phyloP scores from a whole-genome alignment of 1,284 basidiomycete genomes.

The Ceratobasidium sp. region DNA sequence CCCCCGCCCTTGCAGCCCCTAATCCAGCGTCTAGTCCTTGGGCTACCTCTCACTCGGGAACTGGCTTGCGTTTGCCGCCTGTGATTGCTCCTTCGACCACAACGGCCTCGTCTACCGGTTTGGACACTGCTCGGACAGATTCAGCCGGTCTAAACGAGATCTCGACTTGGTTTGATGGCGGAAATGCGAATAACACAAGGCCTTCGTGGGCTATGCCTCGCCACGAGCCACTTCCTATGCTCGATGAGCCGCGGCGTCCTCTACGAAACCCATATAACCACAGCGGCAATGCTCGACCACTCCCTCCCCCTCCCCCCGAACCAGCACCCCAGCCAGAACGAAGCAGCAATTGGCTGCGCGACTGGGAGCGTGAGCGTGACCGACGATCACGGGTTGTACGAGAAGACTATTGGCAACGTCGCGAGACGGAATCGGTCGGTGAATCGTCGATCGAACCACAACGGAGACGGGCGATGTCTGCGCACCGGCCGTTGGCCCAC shows the following conservation, averaged over 20 bases:
- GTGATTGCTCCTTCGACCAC: conserved; percentile 2
- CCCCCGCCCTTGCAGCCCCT: background rate
- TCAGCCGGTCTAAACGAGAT: background rate
- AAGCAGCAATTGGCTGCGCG: conserved; percentile 23
- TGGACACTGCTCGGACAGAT: background rate
- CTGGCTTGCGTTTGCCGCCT: conserved; percentile 7
- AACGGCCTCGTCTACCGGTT: background rate
- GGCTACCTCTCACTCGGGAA: background rate
- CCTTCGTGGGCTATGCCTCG: conserved; percentile 13
- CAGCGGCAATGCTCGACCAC: background rate
- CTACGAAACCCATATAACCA: background rate
- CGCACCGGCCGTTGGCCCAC: background rate
- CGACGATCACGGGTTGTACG: conserved; percentile 13
- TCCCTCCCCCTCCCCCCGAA: background rate
- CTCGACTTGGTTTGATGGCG: background rate
- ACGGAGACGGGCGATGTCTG: too few relatives aligned
- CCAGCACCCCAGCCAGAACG: background rate
- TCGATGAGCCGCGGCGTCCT: background rate
- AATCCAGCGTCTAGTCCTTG: background rate
- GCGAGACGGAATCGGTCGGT: background rate
- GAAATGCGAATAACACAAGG: background rate
- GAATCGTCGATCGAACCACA: background rate
- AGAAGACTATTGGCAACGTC: conserved; percentile 21
- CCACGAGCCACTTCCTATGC: conserved; percentile 25
- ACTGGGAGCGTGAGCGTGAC: conserved; percentile 30